Conservation (phyloP, 2,329 filamentous ascomycete genomes). For the Claviceps monticola region DNA sequence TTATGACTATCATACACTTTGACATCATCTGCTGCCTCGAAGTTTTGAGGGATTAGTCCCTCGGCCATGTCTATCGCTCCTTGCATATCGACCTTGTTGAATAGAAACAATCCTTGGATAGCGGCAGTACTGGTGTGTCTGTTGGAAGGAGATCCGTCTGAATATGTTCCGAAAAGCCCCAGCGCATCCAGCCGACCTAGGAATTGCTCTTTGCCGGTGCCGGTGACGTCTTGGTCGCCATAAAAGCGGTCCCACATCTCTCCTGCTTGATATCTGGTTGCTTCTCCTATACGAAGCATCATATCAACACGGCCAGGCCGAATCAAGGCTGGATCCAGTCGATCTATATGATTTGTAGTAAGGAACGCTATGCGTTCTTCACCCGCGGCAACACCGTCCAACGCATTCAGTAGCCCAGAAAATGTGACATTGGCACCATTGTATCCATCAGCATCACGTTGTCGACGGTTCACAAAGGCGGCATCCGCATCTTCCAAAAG, state of each 20-base stretch:
- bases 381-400: conserved; percentile 86
- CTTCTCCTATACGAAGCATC: conserved; percentile 80
- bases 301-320: conserved; percentile 88
- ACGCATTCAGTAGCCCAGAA: conserved; percentile 71
- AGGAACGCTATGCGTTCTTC: conserved; percentile 90
- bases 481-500: conserved; percentile 85
- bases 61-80: conserved; percentile 75
- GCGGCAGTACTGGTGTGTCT: conserved; percentile 70
- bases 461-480: conserved; percentile 70
- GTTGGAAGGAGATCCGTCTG: conserved; percentile 30
- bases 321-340: conserved; percentile 77
- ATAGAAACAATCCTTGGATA: conserved; percentile 86
- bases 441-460: conserved; percentile 70
- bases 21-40: conserved; percentile 29
- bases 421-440: conserved; percentile 83
- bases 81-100: conserved; percentile 83
- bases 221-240: conserved; percentile 58
- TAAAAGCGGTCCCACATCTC: conserved; percentile 95
- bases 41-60: conserved; percentile 43
- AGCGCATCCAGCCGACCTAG: conserved; percentile 54
- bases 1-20: neutral
- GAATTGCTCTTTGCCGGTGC: conserved; percentile 52
- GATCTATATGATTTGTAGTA: conserved; percentile 87
- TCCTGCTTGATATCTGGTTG: conserved; percentile 69
- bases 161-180: conserved; percentile 50